Conservation (phyloP, 2,329 filamentous ascomycete genomes). For the Aureobasidium melanogenum region DNA sequence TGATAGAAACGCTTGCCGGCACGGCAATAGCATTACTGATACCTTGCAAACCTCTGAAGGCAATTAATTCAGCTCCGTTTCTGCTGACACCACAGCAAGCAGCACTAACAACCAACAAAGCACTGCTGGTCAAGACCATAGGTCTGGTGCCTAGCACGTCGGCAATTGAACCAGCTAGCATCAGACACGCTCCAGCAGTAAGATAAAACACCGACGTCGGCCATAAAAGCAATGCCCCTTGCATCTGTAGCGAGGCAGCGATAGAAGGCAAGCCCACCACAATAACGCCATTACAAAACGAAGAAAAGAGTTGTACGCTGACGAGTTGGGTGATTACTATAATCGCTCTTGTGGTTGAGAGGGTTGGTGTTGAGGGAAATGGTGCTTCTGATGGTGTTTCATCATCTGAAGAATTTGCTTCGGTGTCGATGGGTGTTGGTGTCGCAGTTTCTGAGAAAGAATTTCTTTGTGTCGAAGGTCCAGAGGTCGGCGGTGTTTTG, state of each 20-base stretch:
- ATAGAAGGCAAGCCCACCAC: slow-evolving; percentile 18
- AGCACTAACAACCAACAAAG: slow-evolving; percentile 29
- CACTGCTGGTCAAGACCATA: slow-evolving; percentile 38
- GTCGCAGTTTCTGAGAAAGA: not conserved
- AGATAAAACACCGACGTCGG: slow-evolving; percentile 29
- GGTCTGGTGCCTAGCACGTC: slow-evolving; percentile 41
- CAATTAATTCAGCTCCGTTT: slow-evolving; percentile 21
- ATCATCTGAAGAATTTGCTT: not conserved
- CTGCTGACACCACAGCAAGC: slow-evolving; percentile 32
- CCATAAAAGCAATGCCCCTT: slow-evolving; percentile 19
- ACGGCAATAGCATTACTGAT: slow-evolving; percentile 13
- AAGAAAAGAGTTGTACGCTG: slow-evolving; percentile 17
- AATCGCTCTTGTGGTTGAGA: slow-evolving; percentile 14
- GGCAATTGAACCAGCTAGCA: slow-evolving; percentile 41
- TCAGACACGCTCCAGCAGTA: slow-evolving; percentile 40
- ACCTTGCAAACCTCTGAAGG: slow-evolving; percentile 12
- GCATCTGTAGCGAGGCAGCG: not conserved
- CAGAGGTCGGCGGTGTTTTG: not conserved
- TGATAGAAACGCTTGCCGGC: slow-evolving; percentile 34
- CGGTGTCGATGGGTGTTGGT: not conserved
- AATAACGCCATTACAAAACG: slow-evolving; percentile 18
- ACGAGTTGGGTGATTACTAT: slow-evolving; percentile 17
- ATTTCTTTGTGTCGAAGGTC: not conserved
- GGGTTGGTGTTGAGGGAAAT: not conserved
- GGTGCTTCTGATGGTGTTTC: not conserved